Conservation (phyloP, 2,329 filamentous ascomycete species). For the Fusarium nelsonii region DNA sequence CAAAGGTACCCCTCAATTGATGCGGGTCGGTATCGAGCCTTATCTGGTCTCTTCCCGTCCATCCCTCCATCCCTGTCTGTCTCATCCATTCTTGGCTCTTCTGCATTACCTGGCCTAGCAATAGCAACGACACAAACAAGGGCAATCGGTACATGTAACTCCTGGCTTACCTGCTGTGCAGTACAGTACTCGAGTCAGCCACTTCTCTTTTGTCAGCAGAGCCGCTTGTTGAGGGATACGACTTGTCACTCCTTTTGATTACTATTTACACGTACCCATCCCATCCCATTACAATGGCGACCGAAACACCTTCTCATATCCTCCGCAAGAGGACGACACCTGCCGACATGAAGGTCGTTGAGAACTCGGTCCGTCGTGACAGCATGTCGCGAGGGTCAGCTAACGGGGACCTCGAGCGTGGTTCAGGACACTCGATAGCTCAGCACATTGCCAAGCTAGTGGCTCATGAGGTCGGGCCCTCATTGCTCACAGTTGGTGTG, state of each 20-base stretch:
- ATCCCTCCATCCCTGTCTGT: slow-evolving; percentile 2
- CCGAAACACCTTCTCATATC: slow-evolving; percentile 34
- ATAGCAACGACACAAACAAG: slow-evolving; percentile 16
- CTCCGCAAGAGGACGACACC: slow-evolving; percentile 43
- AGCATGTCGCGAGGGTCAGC: slow-evolving; percentile 21
- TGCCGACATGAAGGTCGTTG: slow-evolving; percentile 40
- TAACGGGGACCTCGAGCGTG: slow-evolving; percentile 31
- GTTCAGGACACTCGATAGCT: slow-evolving; percentile 32
- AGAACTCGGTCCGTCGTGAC: slow-evolving; percentile 21
- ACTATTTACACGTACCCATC: slow-evolving; percentile 26
- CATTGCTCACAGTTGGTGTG: slow-evolving; percentile 67
- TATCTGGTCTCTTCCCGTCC: slow-evolving; percentile 1
- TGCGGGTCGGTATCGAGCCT: slow-evolving; percentile 1
- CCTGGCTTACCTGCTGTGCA: background rate
- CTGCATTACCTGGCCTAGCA: slow-evolving; percentile 33
- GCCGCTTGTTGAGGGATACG: slow-evolving; percentile 27
- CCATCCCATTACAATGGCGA: slow-evolving; percentile 22
- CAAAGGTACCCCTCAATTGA: slow-evolving; percentile 20
- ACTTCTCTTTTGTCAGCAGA: slow-evolving; percentile 32
- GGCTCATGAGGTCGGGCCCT: slow-evolving; percentile 45
- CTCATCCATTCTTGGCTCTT: slow-evolving; percentile 24
- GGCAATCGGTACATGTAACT: background rate
- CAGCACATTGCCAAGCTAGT: slow-evolving; percentile 43
- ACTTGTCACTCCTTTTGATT: slow-evolving; percentile 12
- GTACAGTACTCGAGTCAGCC: slow-evolving; percentile 24